Base-by-base conservation (phyloP, 208 protist species). In the Crithidia bombi region DNA sequence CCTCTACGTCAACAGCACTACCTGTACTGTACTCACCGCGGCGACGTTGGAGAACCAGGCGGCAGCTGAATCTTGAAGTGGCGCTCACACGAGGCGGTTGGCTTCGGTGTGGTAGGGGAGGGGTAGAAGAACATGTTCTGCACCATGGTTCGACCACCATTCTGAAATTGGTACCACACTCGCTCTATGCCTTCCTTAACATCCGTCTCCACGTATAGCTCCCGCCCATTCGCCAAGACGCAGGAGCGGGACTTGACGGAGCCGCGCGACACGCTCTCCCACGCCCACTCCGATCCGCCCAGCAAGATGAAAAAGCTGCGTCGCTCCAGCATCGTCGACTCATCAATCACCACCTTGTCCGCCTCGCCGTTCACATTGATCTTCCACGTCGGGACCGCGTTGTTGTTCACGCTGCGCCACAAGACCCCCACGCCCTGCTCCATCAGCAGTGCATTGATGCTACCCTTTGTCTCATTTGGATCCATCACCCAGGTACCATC, bases 181-280 rank as follows among this genome's bases (percentile, higher is more conserved):
- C 80, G 82, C 70, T 88, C 79, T 1, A 91, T 75, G 7, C 76
- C 81, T 10, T 71, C 47, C 3, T 30, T 41, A 1, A 83, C 55
- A 9, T 73, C 26, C 11, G 77, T 82, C 63, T 88, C 79, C 28
- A 91, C 65, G 46, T 77, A 91, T 33, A 91, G 67, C 55, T 75
- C 59, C 0, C 64, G 46, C 23, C 82, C 86, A 5, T 41, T 65
- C 0, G 73, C 39, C 55, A 83, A 58, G n/a, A 91, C 63, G 59
- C 76, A 85, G 3, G 86, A 75, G 17, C 78, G 79, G 5, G 78
- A 82, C 35, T 21, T 51, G 17, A 88, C 21, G 10, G 63, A 12
- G 26, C 82, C 85, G 19, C 75, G 78, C 23, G 67, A 70, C 6
- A 75, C 28, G 54, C 74, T 77, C 47, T 62, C 51, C 75, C 76